Percentiles rank a stretch among this genome's conserved stretches.
These are phyloP conservation scores for Paraglomus brasilianum DNA, from an alignment of 192 early-diverging fungal genomes.

Conservation along the genomic window DNA sequence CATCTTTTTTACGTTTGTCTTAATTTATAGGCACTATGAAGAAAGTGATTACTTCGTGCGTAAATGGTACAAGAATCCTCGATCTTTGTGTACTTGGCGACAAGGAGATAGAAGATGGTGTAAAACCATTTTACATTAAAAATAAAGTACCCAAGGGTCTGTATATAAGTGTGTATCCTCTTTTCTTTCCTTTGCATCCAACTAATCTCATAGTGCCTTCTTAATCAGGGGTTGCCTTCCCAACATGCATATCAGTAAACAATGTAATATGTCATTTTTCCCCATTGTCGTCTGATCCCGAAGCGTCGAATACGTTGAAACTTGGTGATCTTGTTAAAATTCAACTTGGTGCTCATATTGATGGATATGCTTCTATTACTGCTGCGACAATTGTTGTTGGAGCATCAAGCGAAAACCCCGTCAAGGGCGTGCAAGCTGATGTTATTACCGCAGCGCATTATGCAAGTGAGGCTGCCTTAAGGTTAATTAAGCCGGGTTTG, in stretches of 20 bases:
- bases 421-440: conserved; percentile 83
- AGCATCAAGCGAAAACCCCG: conserved; percentile 70
- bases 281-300: conserved; percentile 72
- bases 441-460: conserved; percentile 83
- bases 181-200: background rate
- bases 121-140: conserved; percentile 81
- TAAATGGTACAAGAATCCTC: conserved; percentile 79
- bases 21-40: conserved; percentile 62
- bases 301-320: conserved; percentile 58
- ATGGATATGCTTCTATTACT: conserved; percentile 81
- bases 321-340: conserved; percentile 88
- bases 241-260: conserved; percentile 85
- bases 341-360: conserved; percentile 87
- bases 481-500: conserved; percentile 82
- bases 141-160: conserved; percentile 71
- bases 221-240: conserved; percentile 74
- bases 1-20: conserved; percentile 14
- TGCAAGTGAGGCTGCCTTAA: conserved; percentile 80
- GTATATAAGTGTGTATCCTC: background rate
- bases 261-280: conserved; percentile 81
- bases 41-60: conserved; percentile 64
- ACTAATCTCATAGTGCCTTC: background rate
- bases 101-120: conserved; percentile 71
- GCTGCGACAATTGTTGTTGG: conserved; percentile 87
- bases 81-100: conserved; percentile 91